These are phyloP conservation scores for Penicillium lividum DNA, from an alignment of 495 filamentous ascomycete species.

Conservation along the genomic window DNA sequence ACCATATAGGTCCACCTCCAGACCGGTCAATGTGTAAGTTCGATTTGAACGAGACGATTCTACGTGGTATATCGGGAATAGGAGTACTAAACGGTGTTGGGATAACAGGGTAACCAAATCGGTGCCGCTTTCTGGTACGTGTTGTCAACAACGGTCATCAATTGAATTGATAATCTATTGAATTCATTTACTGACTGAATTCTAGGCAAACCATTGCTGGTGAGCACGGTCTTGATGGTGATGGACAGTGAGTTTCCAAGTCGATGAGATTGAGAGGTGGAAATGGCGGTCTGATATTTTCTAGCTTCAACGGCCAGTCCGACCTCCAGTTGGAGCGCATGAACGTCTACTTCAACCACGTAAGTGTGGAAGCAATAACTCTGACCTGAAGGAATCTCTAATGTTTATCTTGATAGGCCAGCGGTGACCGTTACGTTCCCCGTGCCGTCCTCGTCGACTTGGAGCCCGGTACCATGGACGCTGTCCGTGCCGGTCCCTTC, in stretches of 20 bases:
- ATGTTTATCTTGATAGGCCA: slow-evolving; percentile 60
- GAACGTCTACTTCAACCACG: slow-evolving; percentile 99
- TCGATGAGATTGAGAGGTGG: slow-evolving; percentile 16
- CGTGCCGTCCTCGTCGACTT: slow-evolving; percentile 99
- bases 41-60: slow-evolving; percentile 15
- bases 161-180: slow-evolving; percentile 30
- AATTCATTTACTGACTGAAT: slow-evolving; percentile 30
- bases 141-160: slow-evolving; percentile 11
- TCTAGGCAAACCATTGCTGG: slow-evolving; percentile 92
- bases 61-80: slow-evolving; percentile 13
- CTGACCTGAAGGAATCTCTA: not conserved
- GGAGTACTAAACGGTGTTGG: slow-evolving; percentile 31
- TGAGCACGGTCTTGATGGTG: slow-evolving; percentile 97
- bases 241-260: slow-evolving; percentile 72
- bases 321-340: slow-evolving; percentile 99
- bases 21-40: slow-evolving; percentile 95
- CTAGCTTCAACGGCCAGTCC: slow-evolving; percentile 93
- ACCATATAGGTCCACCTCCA: slow-evolving; percentile 87
- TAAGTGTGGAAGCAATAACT: slow-evolving; percentile 38
- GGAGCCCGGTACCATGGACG: slow-evolving; percentile 98
- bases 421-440: slow-evolving; percentile 97
- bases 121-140: slow-evolving; percentile 98
- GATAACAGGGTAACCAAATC: slow-evolving; percentile 94
- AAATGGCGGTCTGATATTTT: slow-evolving; percentile 32
- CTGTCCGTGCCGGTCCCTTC: slow-evolving; percentile 97